These are phyloP conservation scores for Malus orientalis DNA, from an alignment of 306 rosid genomes.

Conservation along the genomic window DNA sequence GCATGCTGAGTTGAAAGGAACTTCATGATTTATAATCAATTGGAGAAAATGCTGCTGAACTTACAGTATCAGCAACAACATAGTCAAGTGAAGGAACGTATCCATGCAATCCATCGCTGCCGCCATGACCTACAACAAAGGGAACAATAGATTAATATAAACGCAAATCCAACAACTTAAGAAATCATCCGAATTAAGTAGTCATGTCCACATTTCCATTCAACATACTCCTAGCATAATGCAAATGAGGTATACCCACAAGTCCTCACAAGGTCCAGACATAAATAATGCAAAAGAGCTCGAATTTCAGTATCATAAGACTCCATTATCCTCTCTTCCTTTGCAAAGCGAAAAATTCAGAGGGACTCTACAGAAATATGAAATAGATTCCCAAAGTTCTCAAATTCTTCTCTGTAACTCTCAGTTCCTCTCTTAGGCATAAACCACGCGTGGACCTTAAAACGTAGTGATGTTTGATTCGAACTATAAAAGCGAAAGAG, in stretches of 20 bases:
- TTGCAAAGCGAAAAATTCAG: background rate
- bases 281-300: background rate
- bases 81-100: slow-evolving; percentile 97
- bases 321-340: background rate
- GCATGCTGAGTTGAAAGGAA: background rate
- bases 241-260: background rate
- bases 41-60: slow-evolving; percentile 7
- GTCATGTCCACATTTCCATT: background rate
- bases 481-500: background rate
- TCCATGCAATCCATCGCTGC: slow-evolving; percentile 98
- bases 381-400: background rate
- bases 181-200: background rate
- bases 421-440: background rate
- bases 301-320: background rate
- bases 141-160: slow-evolving; percentile 2
- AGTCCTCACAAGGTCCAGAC: background rate
- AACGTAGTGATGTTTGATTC: background rate
- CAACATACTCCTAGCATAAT: background rate
- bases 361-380: background rate
- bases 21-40: background rate
- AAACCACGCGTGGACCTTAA: background rate
- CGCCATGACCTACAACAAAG: slow-evolving; percentile 79
- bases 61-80: slow-evolving; percentile 94
- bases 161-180: background rate
- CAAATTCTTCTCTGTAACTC: background rate